These are phyloP conservation scores for Exutisphaerella laricina DNA, from an alignment of 2,329 filamentous ascomycete species.

Conservation along the genomic window DNA sequence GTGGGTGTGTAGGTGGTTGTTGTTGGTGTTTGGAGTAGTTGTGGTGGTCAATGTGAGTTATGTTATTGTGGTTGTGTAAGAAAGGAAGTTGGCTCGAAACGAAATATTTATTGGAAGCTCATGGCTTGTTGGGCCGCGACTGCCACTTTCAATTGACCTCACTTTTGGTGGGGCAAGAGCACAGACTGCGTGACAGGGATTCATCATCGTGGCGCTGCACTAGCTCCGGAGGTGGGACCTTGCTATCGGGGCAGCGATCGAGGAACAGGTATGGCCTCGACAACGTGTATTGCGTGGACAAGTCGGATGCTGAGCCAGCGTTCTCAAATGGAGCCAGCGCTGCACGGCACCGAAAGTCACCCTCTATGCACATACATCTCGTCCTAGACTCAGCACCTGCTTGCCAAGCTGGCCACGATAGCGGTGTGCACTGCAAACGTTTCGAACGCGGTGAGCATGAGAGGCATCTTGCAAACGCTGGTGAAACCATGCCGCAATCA, in stretches of 20 bases:
- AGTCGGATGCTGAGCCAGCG: slow-evolving; percentile 5
- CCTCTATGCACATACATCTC: background rate
- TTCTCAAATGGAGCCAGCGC: background rate
- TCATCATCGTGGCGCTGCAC: background rate
- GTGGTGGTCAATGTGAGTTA: background rate
- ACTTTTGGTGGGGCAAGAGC: no score
- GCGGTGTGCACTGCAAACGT: slow-evolving; percentile 3
- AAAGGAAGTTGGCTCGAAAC: background rate
- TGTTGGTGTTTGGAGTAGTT: slow-evolving; percentile 5
- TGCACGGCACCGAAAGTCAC: slow-evolving; percentile 2
- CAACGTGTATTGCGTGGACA: background rate
- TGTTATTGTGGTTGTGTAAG: background rate
- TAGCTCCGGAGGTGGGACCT: background rate
- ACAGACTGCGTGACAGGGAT: background rate
- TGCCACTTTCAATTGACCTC: background rate
- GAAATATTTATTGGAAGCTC: background rate
- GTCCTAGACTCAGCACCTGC: background rate
- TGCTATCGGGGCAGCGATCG: slow-evolving; percentile 1
- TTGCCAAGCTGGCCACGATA: background rate
- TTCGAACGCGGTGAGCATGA: background rate
- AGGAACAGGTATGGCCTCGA: slow-evolving; percentile 10
- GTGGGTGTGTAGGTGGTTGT: background rate
- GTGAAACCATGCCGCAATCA: background rate
- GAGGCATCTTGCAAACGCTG: slow-evolving; percentile 2
- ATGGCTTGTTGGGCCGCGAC: background rate